phyloP scores from a whole-genome alignment of 73 alveolate genomes.

The Paramecium tetraurelia region DNA sequence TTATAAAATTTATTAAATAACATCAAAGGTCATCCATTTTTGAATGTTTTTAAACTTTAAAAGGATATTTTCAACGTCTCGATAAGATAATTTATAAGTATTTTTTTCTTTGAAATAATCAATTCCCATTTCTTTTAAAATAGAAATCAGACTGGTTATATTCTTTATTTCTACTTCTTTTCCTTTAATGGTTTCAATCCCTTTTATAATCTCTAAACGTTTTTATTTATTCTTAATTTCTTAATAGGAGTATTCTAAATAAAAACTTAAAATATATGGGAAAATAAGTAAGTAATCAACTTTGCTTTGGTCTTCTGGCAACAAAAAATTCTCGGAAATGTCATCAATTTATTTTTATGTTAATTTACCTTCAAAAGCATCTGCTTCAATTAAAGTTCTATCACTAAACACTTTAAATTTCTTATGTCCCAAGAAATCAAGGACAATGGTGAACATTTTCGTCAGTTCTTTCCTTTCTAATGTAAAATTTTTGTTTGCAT shows the following conservation, averaged over 20 bases:
- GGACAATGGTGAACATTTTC: not conserved
- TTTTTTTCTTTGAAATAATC: not conserved
- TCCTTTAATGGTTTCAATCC: not conserved
- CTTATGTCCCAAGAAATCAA: not conserved
- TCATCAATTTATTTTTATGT: not conserved
- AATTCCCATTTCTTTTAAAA: conserved; percentile 32
- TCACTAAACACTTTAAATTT: conserved; percentile 21
- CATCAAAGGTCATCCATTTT: conserved; percentile 27
- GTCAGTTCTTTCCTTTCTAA: not conserved
- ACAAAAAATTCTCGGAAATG: not conserved
- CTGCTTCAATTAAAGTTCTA: not conserved
- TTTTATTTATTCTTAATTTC: not conserved
- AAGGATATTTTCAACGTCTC: conserved; percentile 4
- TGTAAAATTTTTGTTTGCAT: not conserved
- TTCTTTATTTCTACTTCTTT: conserved; percentile 16
- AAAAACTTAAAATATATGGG: conserved; percentile 29
- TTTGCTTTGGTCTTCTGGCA: not conserved
- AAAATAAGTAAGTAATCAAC: not conserved
- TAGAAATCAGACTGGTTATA: not conserved
- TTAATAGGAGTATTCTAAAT: not conserved
- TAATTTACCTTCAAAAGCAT: not conserved
- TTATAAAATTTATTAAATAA: not conserved
- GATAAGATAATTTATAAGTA: not conserved
- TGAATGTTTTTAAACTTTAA: not conserved
- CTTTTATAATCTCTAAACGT: not conserved